Conservation (phyloP, 257 asterid genomes). For the Solanum phureja region DNA sequence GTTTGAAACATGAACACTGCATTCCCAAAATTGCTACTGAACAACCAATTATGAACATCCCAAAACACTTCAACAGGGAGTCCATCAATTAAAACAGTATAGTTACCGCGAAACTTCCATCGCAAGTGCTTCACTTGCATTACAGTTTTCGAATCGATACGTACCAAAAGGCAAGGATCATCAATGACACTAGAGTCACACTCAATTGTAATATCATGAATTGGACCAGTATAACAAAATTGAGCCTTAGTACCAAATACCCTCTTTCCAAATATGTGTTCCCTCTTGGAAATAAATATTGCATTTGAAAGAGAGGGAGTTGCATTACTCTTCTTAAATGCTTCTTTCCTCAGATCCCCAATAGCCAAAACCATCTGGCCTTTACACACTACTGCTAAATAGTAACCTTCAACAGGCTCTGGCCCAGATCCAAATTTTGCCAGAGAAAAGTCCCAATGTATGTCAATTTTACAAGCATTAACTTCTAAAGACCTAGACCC, state of each 20-base stretch:
- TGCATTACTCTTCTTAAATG: constrained; percentile 63
- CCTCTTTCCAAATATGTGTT: constrained; percentile 66
- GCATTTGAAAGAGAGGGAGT: constrained; percentile 30
- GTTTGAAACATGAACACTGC: constrained; percentile 77
- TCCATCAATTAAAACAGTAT: constrained; percentile 65
- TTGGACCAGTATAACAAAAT: constrained; percentile 51
- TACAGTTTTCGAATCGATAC: constrained; percentile 51
- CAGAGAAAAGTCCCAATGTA: constrained; percentile 69
- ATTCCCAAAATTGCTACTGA: constrained; percentile 47
- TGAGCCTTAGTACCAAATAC: constrained; percentile 56
- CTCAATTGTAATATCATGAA: constrained; percentile 74
- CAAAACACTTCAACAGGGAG: constrained; percentile 74
- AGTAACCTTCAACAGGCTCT: constrained; percentile 78
- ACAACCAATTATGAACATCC: constrained; percentile 91
- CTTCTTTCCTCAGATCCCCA: constrained; percentile 84
- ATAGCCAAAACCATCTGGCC: constrained; percentile 57
- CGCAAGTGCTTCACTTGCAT: constrained; percentile 66
- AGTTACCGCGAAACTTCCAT: constrained; percentile 87
- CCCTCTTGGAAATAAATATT: constrained; percentile 54
- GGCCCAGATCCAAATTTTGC: constrained; percentile 87
- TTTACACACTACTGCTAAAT: constrained; percentile 48
- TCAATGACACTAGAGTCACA: constrained; percentile 34
- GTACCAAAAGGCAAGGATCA: constrained; percentile 54
- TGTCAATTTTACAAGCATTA: constrained; percentile 46
- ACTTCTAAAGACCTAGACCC: constrained; percentile 59